Evolutionary conservation across 1,284 basidiomycete species (phyloP).

Genomic region (Cutaneotrichosporon cavernicola): DNA sequence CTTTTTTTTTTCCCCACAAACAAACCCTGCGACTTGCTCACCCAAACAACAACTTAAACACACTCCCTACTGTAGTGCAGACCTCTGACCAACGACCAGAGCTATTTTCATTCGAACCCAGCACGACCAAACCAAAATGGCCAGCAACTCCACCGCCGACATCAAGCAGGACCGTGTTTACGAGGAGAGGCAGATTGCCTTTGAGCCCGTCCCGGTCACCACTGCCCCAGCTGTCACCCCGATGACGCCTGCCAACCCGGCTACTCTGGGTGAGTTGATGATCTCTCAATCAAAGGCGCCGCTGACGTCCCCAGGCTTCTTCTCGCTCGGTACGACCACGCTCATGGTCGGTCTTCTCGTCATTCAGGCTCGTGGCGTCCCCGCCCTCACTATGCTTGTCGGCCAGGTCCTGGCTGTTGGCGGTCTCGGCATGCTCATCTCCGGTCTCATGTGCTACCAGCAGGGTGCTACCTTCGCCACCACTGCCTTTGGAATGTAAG

Average conservation of each 20-base stretch:
- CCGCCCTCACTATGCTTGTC: constrained; percentile 14
- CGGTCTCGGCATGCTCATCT: constrained; percentile 26
- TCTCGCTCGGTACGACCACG: constrained; percentile 22
- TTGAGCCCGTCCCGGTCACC: neutral
- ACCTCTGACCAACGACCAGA: neutral
- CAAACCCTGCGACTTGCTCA: neutral
- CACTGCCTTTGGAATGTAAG: constrained; percentile 22
- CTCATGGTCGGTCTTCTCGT: constrained; percentile 21
- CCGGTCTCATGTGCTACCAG: constrained; percentile 22
- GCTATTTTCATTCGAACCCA: neutral
- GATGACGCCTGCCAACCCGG: constrained; percentile 11
- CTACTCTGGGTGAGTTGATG: constrained; percentile 14
- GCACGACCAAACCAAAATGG: neutral
- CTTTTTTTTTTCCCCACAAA: neutral
- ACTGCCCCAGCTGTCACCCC: neutral
- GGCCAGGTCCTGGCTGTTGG: constrained; percentile 20
- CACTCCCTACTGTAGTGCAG: neutral
- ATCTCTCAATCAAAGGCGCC: no score
- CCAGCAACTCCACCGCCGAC: constrained; percentile 4
- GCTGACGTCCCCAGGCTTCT: constrained; percentile 14
- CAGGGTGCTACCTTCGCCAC: constrained; percentile 20
- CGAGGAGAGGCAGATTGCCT: constrained; percentile 11
- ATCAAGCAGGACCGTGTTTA: constrained; percentile 8
- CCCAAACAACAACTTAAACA: neutral
- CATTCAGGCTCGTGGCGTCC: constrained; percentile 17